These are phyloP conservation scores for Penicillium crustosum DNA, from an alignment of 2,329 filamentous ascomycete species.

Conservation along the genomic window DNA sequence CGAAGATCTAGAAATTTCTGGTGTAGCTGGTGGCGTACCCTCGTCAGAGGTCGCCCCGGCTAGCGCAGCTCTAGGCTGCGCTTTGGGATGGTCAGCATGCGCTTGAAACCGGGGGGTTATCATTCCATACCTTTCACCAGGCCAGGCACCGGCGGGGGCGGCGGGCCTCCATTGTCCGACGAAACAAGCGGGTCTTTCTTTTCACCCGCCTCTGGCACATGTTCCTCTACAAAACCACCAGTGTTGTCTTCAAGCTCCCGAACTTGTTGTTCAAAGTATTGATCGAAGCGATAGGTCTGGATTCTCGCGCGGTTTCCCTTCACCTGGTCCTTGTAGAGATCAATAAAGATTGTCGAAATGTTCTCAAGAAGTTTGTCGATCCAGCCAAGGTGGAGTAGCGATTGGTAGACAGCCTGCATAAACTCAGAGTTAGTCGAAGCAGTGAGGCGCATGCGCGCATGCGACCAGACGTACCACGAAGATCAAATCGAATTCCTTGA, in stretches of 20 bases:
- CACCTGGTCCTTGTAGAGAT: slow-evolving; percentile 84
- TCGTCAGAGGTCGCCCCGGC: slow-evolving; percentile 58
- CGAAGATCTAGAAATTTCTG: slow-evolving; percentile 73
- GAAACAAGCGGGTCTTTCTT: slow-evolving; percentile 50
- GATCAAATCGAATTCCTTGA: slow-evolving; percentile 89
- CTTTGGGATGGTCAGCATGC: slow-evolving; percentile 31
- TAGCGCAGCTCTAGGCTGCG: slow-evolving; percentile 48
- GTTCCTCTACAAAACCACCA: slow-evolving; percentile 47
- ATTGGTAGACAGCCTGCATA: slow-evolving; percentile 87
- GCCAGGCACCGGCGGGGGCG: slow-evolving; percentile 53
- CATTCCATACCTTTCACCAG: slow-evolving; percentile 48
- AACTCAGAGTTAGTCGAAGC: slow-evolving; percentile 19
- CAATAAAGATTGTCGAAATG: slow-evolving; percentile 86
- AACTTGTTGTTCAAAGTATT: slow-evolving; percentile 93
- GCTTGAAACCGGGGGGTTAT: not conserved
- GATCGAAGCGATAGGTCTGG: slow-evolving; percentile 81
- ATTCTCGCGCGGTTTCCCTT: slow-evolving; percentile 76
- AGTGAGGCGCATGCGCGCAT: slow-evolving; percentile 1
- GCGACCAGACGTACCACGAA: slow-evolving; percentile 70
- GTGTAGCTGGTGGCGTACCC: slow-evolving; percentile 67
- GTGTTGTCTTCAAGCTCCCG: slow-evolving; percentile 62
- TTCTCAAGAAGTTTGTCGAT: slow-evolving; percentile 96
- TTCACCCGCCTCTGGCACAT: slow-evolving; percentile 40
- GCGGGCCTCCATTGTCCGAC: slow-evolving; percentile 52
- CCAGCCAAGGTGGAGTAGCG: slow-evolving; percentile 91